Evolutionary conservation across 345 rosid genomes (phyloP), one percentile per base, ranked within the genome.

Genomic region (Eucalyptus curtisii): DNA sequence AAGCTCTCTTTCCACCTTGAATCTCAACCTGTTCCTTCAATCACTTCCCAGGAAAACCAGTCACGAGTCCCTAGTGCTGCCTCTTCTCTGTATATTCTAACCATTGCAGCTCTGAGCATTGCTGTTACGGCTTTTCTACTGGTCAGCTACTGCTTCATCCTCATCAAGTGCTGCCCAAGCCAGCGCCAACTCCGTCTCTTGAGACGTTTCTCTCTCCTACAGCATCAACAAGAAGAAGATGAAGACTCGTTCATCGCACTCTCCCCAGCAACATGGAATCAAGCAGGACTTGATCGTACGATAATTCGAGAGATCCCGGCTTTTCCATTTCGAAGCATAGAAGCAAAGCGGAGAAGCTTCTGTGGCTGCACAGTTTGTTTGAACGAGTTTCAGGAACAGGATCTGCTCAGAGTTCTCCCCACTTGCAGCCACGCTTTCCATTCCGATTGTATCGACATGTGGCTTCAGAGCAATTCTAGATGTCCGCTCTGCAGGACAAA

Each of bases 401-500:
- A 95, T 81, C 89, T 92, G 95, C 91, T 95, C 37, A 90, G 94
- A 53, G 90, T 92, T 91, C 95, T 95, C 59, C 97, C 97, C 24
- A 92, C 89, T 42, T 95, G 96, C 89, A 85, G 91, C 86, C 97
- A 95, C n/a, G 86, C 90, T 12, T 95, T 95, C 89, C 97, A 95
- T 88, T 90, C 94, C 13, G 95, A 93, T 79, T 95, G 97, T 89
- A 94, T 95, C 49, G 95, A 95, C 68, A 86, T 93, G 13, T 95
- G 96, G 97, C 92, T 95, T 42, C 95, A 94, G 59, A 88, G 91
- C 86, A 95, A 93, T 87, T 86, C 92, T 24, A 94, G 94, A 86
- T 95, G 97, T 89, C 97, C 97, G 5, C 94, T 95, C 61, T 94
- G 97, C 87, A 91, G 96, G 86, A 91, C 91, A 45, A 91, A 93